phyloP scores from a whole-genome alignment of 176 grass and related monocot genomes.

The Cenchrus americanus region DNA sequence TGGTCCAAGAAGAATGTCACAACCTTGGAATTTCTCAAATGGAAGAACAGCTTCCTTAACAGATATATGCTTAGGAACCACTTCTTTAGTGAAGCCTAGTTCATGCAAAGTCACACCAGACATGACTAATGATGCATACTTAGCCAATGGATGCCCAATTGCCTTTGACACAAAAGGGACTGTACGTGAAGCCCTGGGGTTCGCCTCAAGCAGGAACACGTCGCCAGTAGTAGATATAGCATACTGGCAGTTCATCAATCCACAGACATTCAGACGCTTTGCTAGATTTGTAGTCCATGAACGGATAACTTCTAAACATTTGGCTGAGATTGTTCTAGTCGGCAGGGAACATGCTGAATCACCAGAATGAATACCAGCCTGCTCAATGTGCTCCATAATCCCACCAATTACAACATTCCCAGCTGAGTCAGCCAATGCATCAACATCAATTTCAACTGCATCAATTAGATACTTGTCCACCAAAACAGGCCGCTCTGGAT shows the following conservation, averaged over 20 bases:
- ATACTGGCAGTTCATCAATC: slow-evolving; percentile 99
- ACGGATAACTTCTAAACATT: slow-evolving; percentile 77
- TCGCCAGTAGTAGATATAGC: slow-evolving; percentile 87
- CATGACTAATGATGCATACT: slow-evolving; percentile 98
- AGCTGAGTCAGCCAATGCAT: slow-evolving; percentile 81
- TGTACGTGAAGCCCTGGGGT: slow-evolving; percentile 89
- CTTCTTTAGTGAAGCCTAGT: slow-evolving; percentile 85
- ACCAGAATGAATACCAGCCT: slow-evolving; percentile 96
- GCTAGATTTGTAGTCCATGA: slow-evolving; percentile 89
- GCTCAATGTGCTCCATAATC: slow-evolving; percentile 99
- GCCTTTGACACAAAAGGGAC: slow-evolving; percentile 99
- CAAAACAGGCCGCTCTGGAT: slow-evolving; percentile 88
- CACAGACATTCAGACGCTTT: slow-evolving; percentile 80
- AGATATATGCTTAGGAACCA: slow-evolving; percentile 91
- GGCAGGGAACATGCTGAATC: slow-evolving; percentile 97
- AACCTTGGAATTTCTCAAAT: slow-evolving; percentile 99
- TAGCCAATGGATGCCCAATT: slow-evolving; percentile 94
- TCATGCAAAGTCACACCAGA: slow-evolving; percentile 78
- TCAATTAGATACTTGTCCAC: slow-evolving; percentile 94
- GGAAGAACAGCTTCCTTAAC: slow-evolving; percentile 97
- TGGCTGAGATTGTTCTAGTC: slow-evolving; percentile 82
- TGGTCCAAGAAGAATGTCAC: slow-evolving; percentile 96
- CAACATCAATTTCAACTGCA: slow-evolving; percentile 97
- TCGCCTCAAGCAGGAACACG: slow-evolving; percentile 92
- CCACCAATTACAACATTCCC: slow-evolving; percentile 97